These are phyloP conservation scores for Termitomyces sp. DNA, from an alignment of 768 basidiomycete genomes.

Conservation along the genomic window DNA sequence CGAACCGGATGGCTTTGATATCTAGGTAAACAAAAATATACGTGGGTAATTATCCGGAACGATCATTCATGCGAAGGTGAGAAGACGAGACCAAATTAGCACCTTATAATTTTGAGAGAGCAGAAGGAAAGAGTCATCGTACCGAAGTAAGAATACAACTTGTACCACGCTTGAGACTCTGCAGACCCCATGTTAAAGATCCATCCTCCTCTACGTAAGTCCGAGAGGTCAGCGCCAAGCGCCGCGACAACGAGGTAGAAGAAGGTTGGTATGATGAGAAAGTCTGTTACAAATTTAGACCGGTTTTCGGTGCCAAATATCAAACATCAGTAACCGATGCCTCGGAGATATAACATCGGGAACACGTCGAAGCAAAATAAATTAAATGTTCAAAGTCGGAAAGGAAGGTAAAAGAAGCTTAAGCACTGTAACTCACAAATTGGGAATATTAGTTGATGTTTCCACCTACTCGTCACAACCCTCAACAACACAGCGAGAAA, in stretches of 20 bases:
- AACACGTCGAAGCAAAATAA: neutral
- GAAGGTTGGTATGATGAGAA: constrained; percentile 69
- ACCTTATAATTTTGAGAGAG: neutral
- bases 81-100: neutral
- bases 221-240: constrained; percentile 53
- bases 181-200: constrained; percentile 65
- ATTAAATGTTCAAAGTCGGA: neutral
- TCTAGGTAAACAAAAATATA: constrained; percentile 35
- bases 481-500: constrained; percentile 72
- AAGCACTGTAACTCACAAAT: constrained; percentile 47
- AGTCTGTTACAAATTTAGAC: constrained; percentile 42
- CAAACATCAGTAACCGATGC: neutral
- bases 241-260: constrained; percentile 81
- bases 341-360: neutral
- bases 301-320: neutral
- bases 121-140: constrained; percentile 17
- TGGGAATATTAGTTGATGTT: constrained; percentile 92
- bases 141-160: constrained; percentile 82
- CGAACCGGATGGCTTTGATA: constrained; percentile 54
- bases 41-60: neutral
- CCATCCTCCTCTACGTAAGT: constrained; percentile 70
- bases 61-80: neutral
- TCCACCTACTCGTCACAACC: constrained; percentile 71
- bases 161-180: constrained; percentile 64
- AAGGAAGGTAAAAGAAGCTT: neutral